Evolutionary conservation across 495 filamentous ascomycete species (phyloP).

Genomic region (Lophiotrema nucula): DNA sequence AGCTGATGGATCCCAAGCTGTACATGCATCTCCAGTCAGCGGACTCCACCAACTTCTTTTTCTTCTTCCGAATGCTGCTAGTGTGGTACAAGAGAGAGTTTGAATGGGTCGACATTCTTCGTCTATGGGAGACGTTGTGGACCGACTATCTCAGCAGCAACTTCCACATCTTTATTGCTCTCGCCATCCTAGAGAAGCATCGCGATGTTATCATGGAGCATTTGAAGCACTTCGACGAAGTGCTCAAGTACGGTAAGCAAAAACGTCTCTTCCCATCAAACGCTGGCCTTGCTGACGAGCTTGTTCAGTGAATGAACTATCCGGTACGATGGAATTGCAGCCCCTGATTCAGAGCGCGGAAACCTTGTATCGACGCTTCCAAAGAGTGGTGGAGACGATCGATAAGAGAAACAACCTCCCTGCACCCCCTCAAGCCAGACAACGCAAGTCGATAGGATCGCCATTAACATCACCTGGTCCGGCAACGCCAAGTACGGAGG

Average conservation of each 20-base stretch:
- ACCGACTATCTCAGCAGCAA: conserved; percentile 84
- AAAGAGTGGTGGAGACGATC: conserved; percentile 79
- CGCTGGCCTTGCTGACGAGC: conserved; percentile 6
- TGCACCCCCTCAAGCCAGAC: conserved; percentile 55
- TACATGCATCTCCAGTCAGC: conserved; percentile 86
- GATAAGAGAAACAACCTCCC: conserved; percentile 86
- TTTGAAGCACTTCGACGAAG: conserved; percentile 92
- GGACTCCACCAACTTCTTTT: conserved; percentile 98
- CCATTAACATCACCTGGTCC: conserved; percentile 25
- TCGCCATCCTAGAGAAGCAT: conserved; percentile 96
- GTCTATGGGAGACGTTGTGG: conserved; percentile 92
- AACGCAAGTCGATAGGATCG: conserved; percentile 43
- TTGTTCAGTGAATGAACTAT: conserved; percentile 81
- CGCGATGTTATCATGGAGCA: conserved; percentile 91
- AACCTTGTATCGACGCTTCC: conserved; percentile 81
- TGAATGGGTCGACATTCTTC: conserved; percentile 77
- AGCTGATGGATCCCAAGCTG: conserved; percentile 92
- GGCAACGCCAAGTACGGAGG: conserved; percentile 22
- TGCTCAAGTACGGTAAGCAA: conserved; percentile 84
- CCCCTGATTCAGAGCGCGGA: conserved; percentile 84
- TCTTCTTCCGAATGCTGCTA: conserved; percentile 97
- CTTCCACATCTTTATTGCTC: conserved; percentile 91
- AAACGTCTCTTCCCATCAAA: background rate
- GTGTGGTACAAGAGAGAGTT: conserved; percentile 99
- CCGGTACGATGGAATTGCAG: conserved; percentile 84